Base-by-base conservation (phyloP, 2,329 filamentous ascomycete species). In the Alternaria sp. region DNA sequence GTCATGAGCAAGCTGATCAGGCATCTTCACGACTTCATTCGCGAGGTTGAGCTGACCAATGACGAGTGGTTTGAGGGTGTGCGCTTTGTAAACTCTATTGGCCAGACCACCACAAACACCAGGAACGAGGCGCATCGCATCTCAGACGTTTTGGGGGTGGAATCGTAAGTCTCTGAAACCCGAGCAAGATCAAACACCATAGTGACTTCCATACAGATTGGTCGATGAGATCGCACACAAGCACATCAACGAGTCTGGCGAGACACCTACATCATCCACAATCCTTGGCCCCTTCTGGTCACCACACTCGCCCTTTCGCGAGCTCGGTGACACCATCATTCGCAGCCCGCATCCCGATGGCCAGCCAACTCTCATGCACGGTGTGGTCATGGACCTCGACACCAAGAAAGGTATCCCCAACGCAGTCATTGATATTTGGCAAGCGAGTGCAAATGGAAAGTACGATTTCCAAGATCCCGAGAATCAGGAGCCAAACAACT, bases 271-370 rank as follows among this genome's bases (percentile, higher is more conserved):
- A n/a, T 90, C 88, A 3, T 90, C 88, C 61, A 85, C 89, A 58
- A 92, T 92, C 71, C 87, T 92, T 60, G 90, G 90, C 2, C 90
- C 90, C 64, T 92, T 92, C 83, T 92, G 89, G 89, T 89, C 86
- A 10, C 89, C 89, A 69, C 83, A 91, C 68, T 88, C 90, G 1
- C 89, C 90, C 31, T 91, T 90, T 85, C 86, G 89, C 44, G 82
- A 87, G 36, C 83, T 86, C 66, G 89, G 89, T 65, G 83, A 81
- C 72, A 83, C 80, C 75, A 89, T 92, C 75, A 88, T 92, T 71
- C 86, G 88, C 74, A 78, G 88, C 75, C 79, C 81, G 36, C 82
- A 86, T 55, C 64, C 67, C 2, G 80, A 86, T 49, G 89, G 88
- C 46, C 81, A 85, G 61, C 79, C 86, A 51, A 85, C 85, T 51